Conservation (phyloP, 2,329 filamentous ascomycete genomes). For the Colletotrichum abscissum region DNA sequence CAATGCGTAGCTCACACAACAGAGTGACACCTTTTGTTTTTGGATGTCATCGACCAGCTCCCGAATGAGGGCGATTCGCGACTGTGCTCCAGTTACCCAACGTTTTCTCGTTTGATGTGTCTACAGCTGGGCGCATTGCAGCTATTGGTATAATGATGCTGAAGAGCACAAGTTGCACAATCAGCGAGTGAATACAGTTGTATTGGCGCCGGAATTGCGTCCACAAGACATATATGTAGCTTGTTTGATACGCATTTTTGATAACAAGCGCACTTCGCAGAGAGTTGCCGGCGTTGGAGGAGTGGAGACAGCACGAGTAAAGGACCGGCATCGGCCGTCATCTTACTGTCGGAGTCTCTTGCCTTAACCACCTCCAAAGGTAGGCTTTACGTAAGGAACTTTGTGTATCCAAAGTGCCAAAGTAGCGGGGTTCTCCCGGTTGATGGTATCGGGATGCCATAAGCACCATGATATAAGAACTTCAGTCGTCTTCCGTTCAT, state of each 20-base stretch:
- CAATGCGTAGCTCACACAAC: neutral
- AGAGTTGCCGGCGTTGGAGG: neutral
- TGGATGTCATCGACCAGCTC: no score
- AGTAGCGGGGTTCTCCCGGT: conserved; percentile 18
- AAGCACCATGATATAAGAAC: neutral
- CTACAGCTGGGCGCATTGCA: no score
- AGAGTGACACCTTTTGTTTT: no score
- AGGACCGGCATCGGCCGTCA: conserved; percentile 21
- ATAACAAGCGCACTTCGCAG: neutral
- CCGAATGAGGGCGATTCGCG: no score
- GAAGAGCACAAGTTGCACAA: no score
- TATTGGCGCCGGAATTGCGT: no score
- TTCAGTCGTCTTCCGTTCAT: conserved; percentile 4
- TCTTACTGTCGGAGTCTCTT: neutral
- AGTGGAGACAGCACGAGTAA: conserved; percentile 12
- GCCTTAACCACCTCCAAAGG: neutral
- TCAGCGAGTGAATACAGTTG: no score
- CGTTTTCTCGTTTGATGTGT: no score
- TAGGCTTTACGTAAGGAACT: conserved; percentile 23
- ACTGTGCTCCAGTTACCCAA: no score
- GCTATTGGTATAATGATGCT: no score
- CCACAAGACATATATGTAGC: no score
- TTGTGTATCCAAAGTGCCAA: neutral
- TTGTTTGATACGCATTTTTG: no score
- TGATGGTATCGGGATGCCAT: neutral